A percentile compares a stretch with the other conserved stretches of the same genome.
Conservation (phyloP, 257 asterid genomes). For the Solanum appendiculatum region DNA sequence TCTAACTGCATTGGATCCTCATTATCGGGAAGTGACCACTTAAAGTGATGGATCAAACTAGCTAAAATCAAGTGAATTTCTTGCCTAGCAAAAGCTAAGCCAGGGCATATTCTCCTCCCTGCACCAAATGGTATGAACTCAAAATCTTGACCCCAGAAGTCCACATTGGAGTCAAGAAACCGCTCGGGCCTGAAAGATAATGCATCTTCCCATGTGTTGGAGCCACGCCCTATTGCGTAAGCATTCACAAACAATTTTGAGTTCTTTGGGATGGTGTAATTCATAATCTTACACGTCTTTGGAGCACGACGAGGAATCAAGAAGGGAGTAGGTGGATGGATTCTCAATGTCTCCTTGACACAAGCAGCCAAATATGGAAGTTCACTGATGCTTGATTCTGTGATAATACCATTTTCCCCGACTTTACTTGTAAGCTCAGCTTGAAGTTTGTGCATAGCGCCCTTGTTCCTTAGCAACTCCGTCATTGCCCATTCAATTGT, state of each 20-base stretch:
- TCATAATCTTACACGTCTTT: conserved; percentile 21
- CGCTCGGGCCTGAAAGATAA: conserved; percentile 19
- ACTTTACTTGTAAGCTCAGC: too few species aligned
- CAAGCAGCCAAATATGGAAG: too few species aligned
- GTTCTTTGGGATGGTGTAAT: conserved; percentile 20
- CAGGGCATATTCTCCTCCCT: conserved; percentile 44
- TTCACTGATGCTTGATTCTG: too few species aligned
- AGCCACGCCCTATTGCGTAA: conserved; percentile 34
- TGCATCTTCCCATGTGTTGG: conserved; percentile 26
- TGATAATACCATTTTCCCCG: too few species aligned
- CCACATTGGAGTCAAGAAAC: conserved; percentile 13
- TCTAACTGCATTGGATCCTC: not conserved
- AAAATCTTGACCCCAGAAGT: conserved; percentile 33
- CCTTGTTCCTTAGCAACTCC: conserved; percentile 16
- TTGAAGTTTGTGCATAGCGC: too few species aligned
- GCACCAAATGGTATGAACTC: conserved; percentile 37
- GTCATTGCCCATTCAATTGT: conserved; percentile 25
- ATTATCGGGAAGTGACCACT: conserved; percentile 19
- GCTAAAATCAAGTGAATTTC: conserved; percentile 17
- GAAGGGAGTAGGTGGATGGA: conserved; percentile 44
- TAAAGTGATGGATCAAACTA: conserved; percentile 8
- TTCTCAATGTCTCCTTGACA: conserved; percentile 30
- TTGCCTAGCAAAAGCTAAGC: conserved; percentile 26
- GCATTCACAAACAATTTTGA: conserved; percentile 18
- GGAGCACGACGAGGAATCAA: conserved; percentile 24